Evolutionary conservation across 805 yeast genomes (phyloP), one percentile per base, ranked within the genome.

Genomic region (Suhomyces prunicola): DNA sequence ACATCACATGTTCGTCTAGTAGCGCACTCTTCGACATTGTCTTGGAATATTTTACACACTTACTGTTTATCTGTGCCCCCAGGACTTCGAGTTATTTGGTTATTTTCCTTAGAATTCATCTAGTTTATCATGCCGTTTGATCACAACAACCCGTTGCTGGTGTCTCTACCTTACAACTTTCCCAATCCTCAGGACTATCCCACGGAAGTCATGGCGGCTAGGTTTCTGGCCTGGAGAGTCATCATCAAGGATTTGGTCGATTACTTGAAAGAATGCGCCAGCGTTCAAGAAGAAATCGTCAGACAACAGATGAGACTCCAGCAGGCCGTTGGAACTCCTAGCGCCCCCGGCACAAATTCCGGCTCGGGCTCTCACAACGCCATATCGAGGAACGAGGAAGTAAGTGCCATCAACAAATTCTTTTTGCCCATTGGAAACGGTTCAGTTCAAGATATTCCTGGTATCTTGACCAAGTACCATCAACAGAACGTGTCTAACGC

Each of bases 151-250:
- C 80, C 80, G 15, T 67, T 74, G 54, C 69, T 69, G 55, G 77
- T 73, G 50, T 57, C 68, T 17, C 66, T 75, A 44, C 79, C 79
- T 26, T 69, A 70, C 60, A 64, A 64, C 40, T 75, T 74, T 56
- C 55, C 57, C 46, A 51, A 58, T 15, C 67, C 63, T n/a, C 60
- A 63, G 27, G 79, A 75, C 46, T 74, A 61, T 53, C 98, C 98
- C 9, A 91, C 97, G 1, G 97, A 92, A 53, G 82, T 88, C 6
- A 74, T 93, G 54, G 94, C 97, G 2, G 79, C 82, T 27, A 77
- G 98, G 57, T 92, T 93, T 67, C 79, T 85, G 48, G 87, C 96
- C 2, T 93, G 97, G 97, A 77, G 97, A 54, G 79, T 81, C 41
- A 83, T 92, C 51, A 84, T 91, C 53, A 83, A 85, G 56, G 86